These are phyloP conservation scores for Fusarium camptoceras DNA, from an alignment of 2,329 filamentous ascomycete species.

Conservation along the genomic window DNA sequence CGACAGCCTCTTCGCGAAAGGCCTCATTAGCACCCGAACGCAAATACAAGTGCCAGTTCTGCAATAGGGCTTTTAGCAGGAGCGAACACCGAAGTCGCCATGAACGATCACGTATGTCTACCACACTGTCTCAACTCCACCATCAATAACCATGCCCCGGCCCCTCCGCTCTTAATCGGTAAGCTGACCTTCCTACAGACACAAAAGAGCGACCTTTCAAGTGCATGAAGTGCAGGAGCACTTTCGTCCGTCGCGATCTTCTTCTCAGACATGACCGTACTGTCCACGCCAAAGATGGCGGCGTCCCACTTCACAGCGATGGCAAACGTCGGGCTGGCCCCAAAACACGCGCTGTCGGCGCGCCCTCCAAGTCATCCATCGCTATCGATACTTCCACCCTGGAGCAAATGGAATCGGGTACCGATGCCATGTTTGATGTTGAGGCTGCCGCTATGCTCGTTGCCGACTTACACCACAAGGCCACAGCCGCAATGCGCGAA, in stretches of 20 bases:
- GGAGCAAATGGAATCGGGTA: conserved; percentile 92
- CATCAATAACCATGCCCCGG: conserved; percentile 13
- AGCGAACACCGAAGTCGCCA: conserved; percentile 97
- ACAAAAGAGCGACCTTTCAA: conserved; percentile 99
- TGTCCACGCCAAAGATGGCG: conserved; percentile 97
- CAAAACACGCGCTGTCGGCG: conserved; percentile 72
- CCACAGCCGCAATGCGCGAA: conserved; percentile 75
- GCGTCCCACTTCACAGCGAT: conserved; percentile 92
- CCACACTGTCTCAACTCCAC: conserved; percentile 23
- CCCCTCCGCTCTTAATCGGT: conserved; percentile 13
- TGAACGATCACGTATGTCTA: conserved; percentile 95
- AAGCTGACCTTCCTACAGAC: conserved; percentile 67
- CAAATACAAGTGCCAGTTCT: conserved; percentile 99
- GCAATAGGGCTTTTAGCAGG: conserved; percentile 95
- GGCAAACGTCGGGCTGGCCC: conserved; percentile 84
- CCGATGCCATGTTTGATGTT: conserved; percentile 92
- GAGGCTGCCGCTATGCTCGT: conserved; percentile 99
- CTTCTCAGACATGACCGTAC: conserved; percentile 97
- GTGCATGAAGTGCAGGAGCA: conserved; percentile 97
- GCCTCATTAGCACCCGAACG: conserved; percentile 84
- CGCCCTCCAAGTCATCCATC: conserved; percentile 80
- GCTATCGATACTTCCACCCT: conserved; percentile 85
- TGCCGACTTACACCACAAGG: conserved; percentile 97
- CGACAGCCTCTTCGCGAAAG: conserved; percentile 81
- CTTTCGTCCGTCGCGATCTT: conserved; percentile 96